Evolutionary conservation across 208 protist species (phyloP).

Genomic region (Trypanosoma theileri): DNA sequence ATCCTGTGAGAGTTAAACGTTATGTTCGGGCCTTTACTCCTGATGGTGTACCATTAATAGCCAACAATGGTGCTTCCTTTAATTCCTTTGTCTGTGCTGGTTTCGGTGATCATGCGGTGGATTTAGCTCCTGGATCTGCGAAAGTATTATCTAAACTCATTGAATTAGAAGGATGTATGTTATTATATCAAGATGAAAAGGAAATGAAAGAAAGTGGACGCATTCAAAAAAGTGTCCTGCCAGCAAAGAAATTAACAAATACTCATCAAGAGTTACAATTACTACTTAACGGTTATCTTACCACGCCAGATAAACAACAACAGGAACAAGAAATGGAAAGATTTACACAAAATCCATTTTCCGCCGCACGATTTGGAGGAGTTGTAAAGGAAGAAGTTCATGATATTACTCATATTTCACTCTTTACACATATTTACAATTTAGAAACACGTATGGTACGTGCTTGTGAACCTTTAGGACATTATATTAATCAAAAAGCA

Average conservation of each 20-base stretch:
- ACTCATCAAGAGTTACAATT: conserved; percentile 54
- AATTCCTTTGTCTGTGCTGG: conserved; percentile 86
- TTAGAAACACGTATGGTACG: conserved; percentile 35
- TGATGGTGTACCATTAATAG: conserved; percentile 76
- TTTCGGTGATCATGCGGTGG: conserved; percentile 81
- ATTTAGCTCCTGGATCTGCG: conserved; percentile 76
- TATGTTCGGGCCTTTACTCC: conserved; percentile 80
- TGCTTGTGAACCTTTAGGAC: conserved; percentile 24
- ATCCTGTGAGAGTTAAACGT: conserved; percentile 13
- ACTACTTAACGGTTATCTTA: conserved; percentile 55
- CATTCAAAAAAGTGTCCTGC: conserved; percentile 31
- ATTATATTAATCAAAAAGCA: conserved; percentile 31
- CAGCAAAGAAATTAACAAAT: conserved; percentile 33
- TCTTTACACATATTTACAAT: conserved; percentile 34
- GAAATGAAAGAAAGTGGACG: conserved; percentile 20
- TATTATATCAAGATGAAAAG: conserved; percentile 51
- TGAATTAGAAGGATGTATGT: conserved; percentile 48
- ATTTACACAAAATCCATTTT: conserved; percentile 61
- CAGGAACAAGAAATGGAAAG: conserved; percentile 17
- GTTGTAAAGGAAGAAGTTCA: conserved; percentile 47
- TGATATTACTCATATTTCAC: conserved; percentile 30
- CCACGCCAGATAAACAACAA: neutral
- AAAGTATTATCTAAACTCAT: conserved; percentile 77
- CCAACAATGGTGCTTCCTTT: conserved; percentile 68
- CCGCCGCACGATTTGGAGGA: conserved; percentile 48